Base-by-base conservation (phyloP, 148 eudicot species). In the Fagopyrum tataricum region DNA sequence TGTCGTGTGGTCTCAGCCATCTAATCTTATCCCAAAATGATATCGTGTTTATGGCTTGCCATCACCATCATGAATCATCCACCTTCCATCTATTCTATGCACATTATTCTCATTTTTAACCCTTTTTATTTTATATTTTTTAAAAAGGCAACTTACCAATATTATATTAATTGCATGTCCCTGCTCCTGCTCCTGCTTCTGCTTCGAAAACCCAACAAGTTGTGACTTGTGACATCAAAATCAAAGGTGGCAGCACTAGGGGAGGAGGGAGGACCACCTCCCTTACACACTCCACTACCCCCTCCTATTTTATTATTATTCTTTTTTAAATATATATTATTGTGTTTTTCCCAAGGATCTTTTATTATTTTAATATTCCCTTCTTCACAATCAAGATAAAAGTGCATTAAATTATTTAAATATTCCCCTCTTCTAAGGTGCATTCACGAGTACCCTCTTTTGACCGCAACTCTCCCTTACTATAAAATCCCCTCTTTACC, bases 241-340 rank as follows among this genome's bases (percentile, higher is more conserved):
- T 52, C 56, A 52, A 52, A 52, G 56, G 56, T 52, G 56, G 56
- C 21, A 52, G 56, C 56, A 52, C 56, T 52, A 52, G 20, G 49
- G 49, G 49, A 52, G 56, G 56, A 52, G 49, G 49, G 49, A 52
- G 56, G 56, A 52, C 56, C 20, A 52, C 18, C 56, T 52, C 56
- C 56, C 21, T 52, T n/a, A 20, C 7, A 52, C 56, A 52, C 56
- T 52, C 56, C 7, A 17, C 7, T 52, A 52, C 56, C 7, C 55
- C 37, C 2, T 31, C 37, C 37, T 31, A 31, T 31, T 31, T 31
- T 31, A 31, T 31, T 52, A 52, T n/a, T 17, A 15, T 52, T n/a
- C n/a, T 52, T 52, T 52, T 52, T 14, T 52, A n/a, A 51, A 12
- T 49, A 51, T 51, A 12, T 49, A 49, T 51, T n/a, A 10, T 44